phyloP scores from a whole-genome alignment of 148 eudicot genomes.

The Camellia granthamiana region DNA sequence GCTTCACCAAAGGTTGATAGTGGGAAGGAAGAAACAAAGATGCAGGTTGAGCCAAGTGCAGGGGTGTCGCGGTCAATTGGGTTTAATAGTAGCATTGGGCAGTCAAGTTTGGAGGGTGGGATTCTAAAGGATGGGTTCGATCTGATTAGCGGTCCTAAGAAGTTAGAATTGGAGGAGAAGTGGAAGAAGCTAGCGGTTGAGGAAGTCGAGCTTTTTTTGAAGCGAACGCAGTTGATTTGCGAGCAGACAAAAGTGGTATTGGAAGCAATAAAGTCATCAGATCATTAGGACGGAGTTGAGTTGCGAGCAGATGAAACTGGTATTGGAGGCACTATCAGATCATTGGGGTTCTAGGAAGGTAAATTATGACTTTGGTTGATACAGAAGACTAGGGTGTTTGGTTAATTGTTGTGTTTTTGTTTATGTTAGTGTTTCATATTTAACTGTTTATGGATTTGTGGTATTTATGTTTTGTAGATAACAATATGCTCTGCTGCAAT shows the following conservation, averaged over 20 bases:
- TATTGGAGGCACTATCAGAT: constrained; percentile 23
- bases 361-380: not conserved
- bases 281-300: constrained; percentile 26
- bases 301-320: constrained; percentile 24
- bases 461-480: not conserved
- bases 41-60: constrained; percentile 10
- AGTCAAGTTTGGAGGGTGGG: constrained; percentile 12
- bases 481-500: not conserved
- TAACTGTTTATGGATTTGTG: not conserved
- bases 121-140: constrained; percentile 23
- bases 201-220: constrained; percentile 29
- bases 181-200: constrained; percentile 37
- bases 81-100: constrained; percentile 8
- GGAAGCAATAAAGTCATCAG: constrained; percentile 26
- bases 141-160: constrained; percentile 19
- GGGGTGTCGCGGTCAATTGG: not conserved
- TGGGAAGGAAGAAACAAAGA: not conserved
- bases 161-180: constrained; percentile 35
- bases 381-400: not conserved
- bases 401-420: not conserved
- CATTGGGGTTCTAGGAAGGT: constrained; percentile 13
- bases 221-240: constrained; percentile 25
- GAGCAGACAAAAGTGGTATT: constrained; percentile 27
- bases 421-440: no score
- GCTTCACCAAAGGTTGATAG: not conserved